Evolutionary conservation across 768 basidiomycete genomes (phyloP).

Genomic region (Tulasnella calospora): DNA sequence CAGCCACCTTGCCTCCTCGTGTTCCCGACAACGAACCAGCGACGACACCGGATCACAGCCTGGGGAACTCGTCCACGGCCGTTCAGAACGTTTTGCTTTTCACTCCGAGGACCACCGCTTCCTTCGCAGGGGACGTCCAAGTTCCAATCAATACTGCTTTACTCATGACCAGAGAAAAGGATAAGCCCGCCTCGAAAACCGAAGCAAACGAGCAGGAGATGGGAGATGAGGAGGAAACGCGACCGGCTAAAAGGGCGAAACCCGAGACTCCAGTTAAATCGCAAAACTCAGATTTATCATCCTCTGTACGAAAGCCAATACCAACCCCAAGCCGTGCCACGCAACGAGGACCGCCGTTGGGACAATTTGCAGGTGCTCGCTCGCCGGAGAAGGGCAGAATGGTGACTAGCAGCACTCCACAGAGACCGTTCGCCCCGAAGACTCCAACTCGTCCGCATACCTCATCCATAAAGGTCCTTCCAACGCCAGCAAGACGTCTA

Average conservation of each 20-base stretch:
- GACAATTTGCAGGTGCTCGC: background rate
- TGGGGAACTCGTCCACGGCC: background rate
- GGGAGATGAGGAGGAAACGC: background rate
- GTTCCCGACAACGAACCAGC: background rate
- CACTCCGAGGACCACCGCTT: constrained; percentile 8
- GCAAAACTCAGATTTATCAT: background rate
- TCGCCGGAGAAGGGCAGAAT: background rate
- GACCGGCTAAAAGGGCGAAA: background rate
- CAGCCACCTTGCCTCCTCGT: background rate
- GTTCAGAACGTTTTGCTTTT: background rate
- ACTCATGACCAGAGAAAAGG: constrained; percentile 5
- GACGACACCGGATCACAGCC: background rate
- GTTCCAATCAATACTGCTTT: background rate
- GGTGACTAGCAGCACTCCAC: background rate
- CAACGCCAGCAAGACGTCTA: background rate
- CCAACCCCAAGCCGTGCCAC: background rate
- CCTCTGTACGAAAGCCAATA: background rate
- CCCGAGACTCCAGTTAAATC: background rate
- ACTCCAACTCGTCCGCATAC: background rate
- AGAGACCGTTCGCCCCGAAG: background rate
- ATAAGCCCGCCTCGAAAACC: background rate
- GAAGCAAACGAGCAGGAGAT: background rate
- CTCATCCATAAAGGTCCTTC: background rate
- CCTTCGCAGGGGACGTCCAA: background rate
- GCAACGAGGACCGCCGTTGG: background rate